phyloP scores from a whole-genome alignment of 2,329 filamentous ascomycete genomes.

The Calonectria pteridis region DNA sequence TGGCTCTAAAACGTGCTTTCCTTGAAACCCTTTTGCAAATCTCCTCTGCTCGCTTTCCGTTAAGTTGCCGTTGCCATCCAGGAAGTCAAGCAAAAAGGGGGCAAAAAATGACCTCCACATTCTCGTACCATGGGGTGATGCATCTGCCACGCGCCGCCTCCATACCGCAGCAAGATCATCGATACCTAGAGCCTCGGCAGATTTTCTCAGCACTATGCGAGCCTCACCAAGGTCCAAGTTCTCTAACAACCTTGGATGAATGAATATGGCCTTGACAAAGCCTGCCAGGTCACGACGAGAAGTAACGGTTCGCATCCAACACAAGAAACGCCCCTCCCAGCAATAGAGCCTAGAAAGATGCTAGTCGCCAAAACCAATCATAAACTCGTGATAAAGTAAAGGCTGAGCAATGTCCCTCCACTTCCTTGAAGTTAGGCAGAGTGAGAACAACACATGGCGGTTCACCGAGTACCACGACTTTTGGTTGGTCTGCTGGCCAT shows the following conservation, averaged over 20 bases:
- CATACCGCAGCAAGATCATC: background rate
- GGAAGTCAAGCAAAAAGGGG: background rate
- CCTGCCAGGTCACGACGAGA: conserved; percentile 2
- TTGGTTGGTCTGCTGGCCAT: background rate
- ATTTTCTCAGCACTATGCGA: background rate
- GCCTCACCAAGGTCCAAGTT: background rate
- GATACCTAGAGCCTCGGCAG: background rate
- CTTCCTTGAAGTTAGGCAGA: background rate
- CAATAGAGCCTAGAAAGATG: background rate
- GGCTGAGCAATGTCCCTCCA: conserved; percentile 6
- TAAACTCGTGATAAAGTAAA: conserved; percentile 22
- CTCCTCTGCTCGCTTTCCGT: background rate
- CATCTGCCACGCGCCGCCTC: background rate
- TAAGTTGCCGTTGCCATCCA: background rate
- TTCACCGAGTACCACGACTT: conserved; percentile 9
- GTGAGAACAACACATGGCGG: conserved; percentile 3
- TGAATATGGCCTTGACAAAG: background rate
- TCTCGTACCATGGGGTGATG: background rate
- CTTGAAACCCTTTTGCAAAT: background rate
- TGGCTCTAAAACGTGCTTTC: background rate
- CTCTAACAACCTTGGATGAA: background rate
- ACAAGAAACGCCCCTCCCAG: conserved; percentile 1
- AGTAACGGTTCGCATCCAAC: conserved; percentile 14
- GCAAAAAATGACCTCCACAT: background rate
- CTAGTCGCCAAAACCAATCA: conserved; percentile 18